Base-by-base conservation (phyloP, 164 flowering plant genomes). In the Umbellularia californica region DNA sequence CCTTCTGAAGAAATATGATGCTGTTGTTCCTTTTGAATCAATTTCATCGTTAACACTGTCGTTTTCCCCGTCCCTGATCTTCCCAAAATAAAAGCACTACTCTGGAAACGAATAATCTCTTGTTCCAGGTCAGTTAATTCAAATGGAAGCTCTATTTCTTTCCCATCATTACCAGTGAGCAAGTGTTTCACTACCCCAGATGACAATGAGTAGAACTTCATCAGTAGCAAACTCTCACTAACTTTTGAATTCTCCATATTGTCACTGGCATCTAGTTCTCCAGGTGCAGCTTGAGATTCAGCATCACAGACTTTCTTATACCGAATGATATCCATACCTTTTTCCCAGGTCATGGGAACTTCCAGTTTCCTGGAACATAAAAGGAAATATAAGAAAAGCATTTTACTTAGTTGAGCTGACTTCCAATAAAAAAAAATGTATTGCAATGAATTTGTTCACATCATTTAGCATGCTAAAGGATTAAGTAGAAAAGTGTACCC, bases 51-150 rank as follows among this genome's bases (percentile, higher is more conserved):
- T 60, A 92, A 76, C 23, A 92, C 86, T 64, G 95, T 90, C 0
- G 98, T 93, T 76, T 93, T 93, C 58, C 98, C 98, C 0, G 98
- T 93, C 7, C 98, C 97, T 0, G 98, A 93, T 65, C 98, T 81
- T 65, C 98, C 98, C 27, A 92, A 77, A 24, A 93, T 83, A 70
- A 93, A 93, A 24, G 86, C 73, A 74, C 90, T 93, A 72, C 73
- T 77, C 12, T 73, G 82, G 50, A 76, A 88, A 14, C 71, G 72
- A 68, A 93, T 89, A 24, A 92, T 87, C 74, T 92, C 89, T 63
- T 41, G 35, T 72, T 93, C 89, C 66, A 85, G 81, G 72, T 90
- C 88, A 2, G 90, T 90, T 27, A 90, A 88, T 78, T 91, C 98
- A 80, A 93, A 90, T n/a, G 97, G 98, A 11, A 92, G 86, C 72